Evolutionary conservation across 768 basidiomycete species (phyloP).

Genomic region (Collybiopsis confluens): DNA sequence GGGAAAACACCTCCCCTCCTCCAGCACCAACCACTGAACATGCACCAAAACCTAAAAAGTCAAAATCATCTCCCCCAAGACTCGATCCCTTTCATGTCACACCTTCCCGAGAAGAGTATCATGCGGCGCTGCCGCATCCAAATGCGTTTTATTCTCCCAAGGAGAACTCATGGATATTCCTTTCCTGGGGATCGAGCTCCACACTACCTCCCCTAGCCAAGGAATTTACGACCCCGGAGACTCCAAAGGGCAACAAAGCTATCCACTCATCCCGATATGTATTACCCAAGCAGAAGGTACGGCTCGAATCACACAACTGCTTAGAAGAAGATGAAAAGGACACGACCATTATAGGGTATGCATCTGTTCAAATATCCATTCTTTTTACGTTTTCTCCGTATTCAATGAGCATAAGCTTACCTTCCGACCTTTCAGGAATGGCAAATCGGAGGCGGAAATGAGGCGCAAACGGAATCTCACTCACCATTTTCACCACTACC

Average conservation of each 20-base stretch:
- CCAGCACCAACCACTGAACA: too few relatives aligned
- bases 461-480: constrained; percentile 51
- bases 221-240: constrained; percentile 39
- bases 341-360: too few relatives aligned
- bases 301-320: constrained; percentile 37
- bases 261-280: constrained; percentile 44
- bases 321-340: constrained; percentile 29
- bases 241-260: background rate
- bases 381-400: too few relatives aligned
- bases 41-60: background rate
- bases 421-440: background rate
- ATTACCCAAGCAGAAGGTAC: constrained; percentile 45
- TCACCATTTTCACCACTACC: constrained; percentile 80
- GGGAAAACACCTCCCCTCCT: too few relatives aligned
- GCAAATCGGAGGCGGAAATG: constrained; percentile 10
- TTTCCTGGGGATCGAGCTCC: constrained; percentile 63
- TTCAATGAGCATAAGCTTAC: background rate
- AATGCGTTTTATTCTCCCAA: constrained; percentile 80
- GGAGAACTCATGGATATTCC: constrained; percentile 80
- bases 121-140: constrained; percentile 73
- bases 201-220: constrained; percentile 57
- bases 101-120: constrained; percentile 22
- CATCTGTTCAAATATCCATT: too few relatives aligned
- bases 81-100: constrained; percentile 19
- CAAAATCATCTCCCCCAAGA: background rate